Conservation (phyloP, 2,329 filamentous ascomycete species). For the Cadophora luteo-olivacea region DNA sequence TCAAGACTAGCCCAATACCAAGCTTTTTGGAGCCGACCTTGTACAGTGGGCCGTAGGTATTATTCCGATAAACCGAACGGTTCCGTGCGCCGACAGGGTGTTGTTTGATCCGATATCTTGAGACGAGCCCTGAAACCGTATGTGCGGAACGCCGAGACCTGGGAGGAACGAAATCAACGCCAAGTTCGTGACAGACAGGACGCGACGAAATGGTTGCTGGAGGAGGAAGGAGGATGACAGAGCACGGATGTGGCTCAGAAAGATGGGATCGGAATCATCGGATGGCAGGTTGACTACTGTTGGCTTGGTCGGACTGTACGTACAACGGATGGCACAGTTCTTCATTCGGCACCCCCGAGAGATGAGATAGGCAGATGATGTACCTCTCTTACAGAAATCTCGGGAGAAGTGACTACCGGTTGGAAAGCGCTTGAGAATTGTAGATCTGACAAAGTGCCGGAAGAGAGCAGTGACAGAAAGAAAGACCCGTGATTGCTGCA, state of each 20-base stretch:
- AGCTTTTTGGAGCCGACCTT: conserved; percentile 5
- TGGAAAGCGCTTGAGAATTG: neutral
- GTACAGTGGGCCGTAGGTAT: neutral
- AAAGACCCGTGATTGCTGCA: conserved; percentile 7
- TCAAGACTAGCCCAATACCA: conserved; percentile 10
- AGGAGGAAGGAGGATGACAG: neutral
- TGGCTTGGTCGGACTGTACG: neutral
- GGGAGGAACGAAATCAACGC: neutral
- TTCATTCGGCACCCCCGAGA: neutral
- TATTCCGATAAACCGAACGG: conserved; percentile 12
- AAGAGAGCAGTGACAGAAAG: neutral
- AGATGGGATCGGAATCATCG: neutral
- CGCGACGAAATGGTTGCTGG: neutral
- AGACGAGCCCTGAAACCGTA: conserved; percentile 11
- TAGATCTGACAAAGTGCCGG: neutral
- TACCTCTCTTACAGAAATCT: neutral
- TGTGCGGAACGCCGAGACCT: conserved; percentile 4
- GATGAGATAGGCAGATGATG: neutral
- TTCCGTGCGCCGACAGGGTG: conserved; percentile 11
- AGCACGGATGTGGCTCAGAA: neutral
- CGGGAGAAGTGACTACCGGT: neutral
- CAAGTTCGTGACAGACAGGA: neutral
- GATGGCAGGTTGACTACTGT: neutral
- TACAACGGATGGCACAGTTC: neutral
- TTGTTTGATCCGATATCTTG: conserved; percentile 16